Evolutionary conservation across 1,139 yeast genomes (phyloP).

Genomic region (Pichiaceae sp.): DNA sequence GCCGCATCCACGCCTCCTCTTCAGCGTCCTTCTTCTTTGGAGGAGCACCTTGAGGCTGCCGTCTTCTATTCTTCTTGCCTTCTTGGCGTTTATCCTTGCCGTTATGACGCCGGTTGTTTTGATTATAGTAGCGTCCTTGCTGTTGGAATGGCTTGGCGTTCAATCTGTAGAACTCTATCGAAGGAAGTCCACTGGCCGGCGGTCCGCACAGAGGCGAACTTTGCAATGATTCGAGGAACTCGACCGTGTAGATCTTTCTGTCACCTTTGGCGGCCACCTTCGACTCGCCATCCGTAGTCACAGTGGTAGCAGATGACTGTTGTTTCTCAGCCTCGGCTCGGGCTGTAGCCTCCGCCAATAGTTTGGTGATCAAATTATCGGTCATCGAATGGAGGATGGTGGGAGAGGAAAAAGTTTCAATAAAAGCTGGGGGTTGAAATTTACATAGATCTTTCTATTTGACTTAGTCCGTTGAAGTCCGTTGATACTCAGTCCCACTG

Average conservation of each 20-base stretch:
- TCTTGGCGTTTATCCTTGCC: slow-evolving; percentile 8
- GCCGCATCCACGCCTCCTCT: slow-evolving; percentile 48
- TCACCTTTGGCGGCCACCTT: slow-evolving; percentile 37
- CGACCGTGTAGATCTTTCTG: slow-evolving; percentile 28
- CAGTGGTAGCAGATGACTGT: neutral
- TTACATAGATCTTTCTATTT: neutral
- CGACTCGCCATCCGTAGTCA: slow-evolving; percentile 1
- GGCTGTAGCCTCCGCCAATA: slow-evolving; percentile 22
- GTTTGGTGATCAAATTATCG: slow-evolving; percentile 16
- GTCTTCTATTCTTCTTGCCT: slow-evolving; percentile 10
- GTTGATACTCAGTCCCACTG: neutral
- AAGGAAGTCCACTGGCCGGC: slow-evolving; percentile 8
- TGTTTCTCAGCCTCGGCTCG: slow-evolving; percentile 17
- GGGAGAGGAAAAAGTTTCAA: neutral
- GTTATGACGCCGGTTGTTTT: slow-evolving; percentile 3
- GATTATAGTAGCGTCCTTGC: slow-evolving; percentile 3
- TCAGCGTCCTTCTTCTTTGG: slow-evolving; percentile 8
- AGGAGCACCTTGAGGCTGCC: slow-evolving; percentile 7
- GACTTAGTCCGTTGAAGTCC: neutral
- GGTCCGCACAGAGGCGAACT: slow-evolving; percentile 27
- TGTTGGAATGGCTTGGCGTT: slow-evolving; percentile 11
- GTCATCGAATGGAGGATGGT: slow-evolving; percentile 3
- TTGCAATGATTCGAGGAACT: slow-evolving; percentile 29
- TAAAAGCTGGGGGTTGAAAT: neutral
- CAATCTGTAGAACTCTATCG: slow-evolving; percentile 34